These are phyloP conservation scores for Pythium monospermum DNA, from an alignment of 352 stramenopile species.

Conservation along the genomic window DNA sequence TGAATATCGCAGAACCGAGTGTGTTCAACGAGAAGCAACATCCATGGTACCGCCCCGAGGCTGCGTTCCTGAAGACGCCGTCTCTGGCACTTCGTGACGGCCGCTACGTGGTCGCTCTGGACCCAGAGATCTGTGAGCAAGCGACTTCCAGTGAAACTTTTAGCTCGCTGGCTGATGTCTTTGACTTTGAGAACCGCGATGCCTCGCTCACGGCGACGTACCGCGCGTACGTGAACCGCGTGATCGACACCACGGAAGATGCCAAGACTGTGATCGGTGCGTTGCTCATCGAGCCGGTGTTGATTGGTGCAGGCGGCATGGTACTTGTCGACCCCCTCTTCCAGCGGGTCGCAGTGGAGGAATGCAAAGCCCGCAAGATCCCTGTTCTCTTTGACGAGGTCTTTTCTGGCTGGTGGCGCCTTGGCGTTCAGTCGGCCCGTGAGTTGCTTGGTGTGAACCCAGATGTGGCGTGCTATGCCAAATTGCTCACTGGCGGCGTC, in stretches of 20 bases:
- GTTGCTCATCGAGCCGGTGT: constrained; percentile 86
- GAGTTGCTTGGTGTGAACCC: constrained; percentile 84
- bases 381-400: constrained; percentile 92
- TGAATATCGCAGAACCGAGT: constrained; percentile 88
- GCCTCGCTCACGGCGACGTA: constrained; percentile 42
- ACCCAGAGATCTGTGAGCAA: constrained; percentile 37
- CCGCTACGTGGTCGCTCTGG: constrained; percentile 49
- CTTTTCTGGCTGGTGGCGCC: constrained; percentile 88
- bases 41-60: constrained; percentile 87
- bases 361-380: constrained; percentile 69
- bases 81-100: constrained; percentile 62
- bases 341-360: constrained; percentile 83
- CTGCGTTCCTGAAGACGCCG: constrained; percentile 75
- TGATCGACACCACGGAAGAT: constrained; percentile 40
- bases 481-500: constrained; percentile 88
- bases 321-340: constrained; percentile 90
- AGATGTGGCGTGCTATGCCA: constrained; percentile 90
- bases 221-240: constrained; percentile 50
- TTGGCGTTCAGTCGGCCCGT: constrained; percentile 80
- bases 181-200: constrained; percentile 39
- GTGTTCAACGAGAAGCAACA: constrained; percentile 91
- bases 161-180: constrained; percentile 42
- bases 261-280: constrained; percentile 46
- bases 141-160: constrained; percentile 29
- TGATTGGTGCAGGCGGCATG: constrained; percentile 88